Conservation (phyloP, 257 asterid genomes). For the Anisodus tanguticus region DNA sequence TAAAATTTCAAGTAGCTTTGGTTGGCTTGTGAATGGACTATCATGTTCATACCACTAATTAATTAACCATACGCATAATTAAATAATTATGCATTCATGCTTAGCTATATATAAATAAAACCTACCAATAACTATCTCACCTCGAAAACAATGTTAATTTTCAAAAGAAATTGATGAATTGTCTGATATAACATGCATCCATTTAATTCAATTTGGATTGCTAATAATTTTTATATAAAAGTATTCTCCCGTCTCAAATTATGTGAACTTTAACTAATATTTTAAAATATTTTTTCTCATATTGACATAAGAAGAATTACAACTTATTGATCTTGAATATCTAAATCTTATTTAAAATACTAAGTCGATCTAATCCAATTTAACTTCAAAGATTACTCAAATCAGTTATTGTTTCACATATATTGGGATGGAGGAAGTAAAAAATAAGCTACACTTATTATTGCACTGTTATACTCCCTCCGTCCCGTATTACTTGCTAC, state of each 20-base stretch:
- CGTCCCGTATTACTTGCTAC: too few species aligned
- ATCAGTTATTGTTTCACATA: too few species aligned
- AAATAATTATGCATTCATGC: not conserved
- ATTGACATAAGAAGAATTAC: too few species aligned
- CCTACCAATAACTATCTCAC: not conserved
- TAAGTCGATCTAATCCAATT: too few species aligned
- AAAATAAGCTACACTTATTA: constrained; percentile 26
- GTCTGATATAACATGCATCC: not conserved
- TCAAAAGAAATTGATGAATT: constrained; percentile 21
- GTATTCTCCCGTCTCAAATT: too few species aligned
- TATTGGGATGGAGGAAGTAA: not conserved
- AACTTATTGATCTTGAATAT: too few species aligned
- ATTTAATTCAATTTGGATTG: constrained; percentile 7
- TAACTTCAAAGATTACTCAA: too few species aligned
- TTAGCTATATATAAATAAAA: not conserved
- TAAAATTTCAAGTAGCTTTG: not conserved
- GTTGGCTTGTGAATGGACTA: not conserved
- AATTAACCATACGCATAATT: not conserved
- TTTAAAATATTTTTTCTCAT: too few species aligned
- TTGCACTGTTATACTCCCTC: not conserved
- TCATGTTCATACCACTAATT: not conserved
- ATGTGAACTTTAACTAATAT: too few species aligned
- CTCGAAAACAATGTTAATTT: not conserved
- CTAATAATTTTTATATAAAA: not conserved
- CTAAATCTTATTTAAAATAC: too few species aligned